Evolutionary conservation across 2,329 filamentous ascomycete genomes (phyloP).

Genomic region (Hymenoscyphus scutula): DNA sequence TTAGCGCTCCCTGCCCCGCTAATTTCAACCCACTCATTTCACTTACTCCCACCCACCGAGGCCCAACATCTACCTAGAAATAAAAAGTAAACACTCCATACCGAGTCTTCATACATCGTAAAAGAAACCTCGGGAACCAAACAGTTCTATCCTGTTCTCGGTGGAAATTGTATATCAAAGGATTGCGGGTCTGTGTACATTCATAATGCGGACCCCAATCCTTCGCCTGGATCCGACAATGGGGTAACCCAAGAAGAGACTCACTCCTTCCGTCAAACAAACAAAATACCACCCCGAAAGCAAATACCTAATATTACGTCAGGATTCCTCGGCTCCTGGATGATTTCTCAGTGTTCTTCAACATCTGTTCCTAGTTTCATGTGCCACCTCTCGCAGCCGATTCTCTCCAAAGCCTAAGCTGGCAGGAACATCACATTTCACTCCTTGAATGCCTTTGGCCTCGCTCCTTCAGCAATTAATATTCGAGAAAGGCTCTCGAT

Average conservation of each 20-base stretch:
- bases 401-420: background rate
- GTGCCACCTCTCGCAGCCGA: background rate
- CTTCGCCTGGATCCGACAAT: background rate
- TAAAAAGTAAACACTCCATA: background rate
- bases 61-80: background rate
- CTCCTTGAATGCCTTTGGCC: background rate
- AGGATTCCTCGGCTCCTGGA: background rate
- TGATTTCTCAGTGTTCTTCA: background rate
- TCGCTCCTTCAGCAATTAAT: background rate
- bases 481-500: background rate
- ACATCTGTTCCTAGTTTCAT: background rate
- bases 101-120: no score
- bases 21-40: background rate
- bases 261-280: background rate
- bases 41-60: background rate
- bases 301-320: background rate
- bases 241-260: background rate
- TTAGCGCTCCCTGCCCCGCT: conserved; percentile 1
- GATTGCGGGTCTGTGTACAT: background rate
- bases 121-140: background rate
- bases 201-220: background rate
- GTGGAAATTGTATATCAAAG: background rate
- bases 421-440: background rate
- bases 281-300: background rate
- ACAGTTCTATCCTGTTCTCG: background rate